Evolutionary conservation across 148 eudicot species (phyloP), one percentile per base, ranked within the genome.

Genomic region (Dianthus caryophyllus): DNA sequence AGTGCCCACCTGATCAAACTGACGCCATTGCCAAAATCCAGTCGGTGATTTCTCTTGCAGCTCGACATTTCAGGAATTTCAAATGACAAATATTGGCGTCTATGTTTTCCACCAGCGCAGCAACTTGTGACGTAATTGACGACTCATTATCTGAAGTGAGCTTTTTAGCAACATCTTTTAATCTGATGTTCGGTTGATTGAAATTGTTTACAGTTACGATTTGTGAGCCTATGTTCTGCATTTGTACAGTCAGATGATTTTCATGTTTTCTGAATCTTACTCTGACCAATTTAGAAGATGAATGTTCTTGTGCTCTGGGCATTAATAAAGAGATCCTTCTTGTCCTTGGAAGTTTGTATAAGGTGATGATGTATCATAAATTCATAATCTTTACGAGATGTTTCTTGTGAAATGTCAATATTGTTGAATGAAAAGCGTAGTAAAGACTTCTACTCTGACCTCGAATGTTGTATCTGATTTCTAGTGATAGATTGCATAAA

Each of bases 11-110:
- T 68, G 78, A 80, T 22, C 76, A 75, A 70, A 83, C 82, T 57
- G 87, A 85, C 63, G 88, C 93, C 31, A 73, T 90, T 66, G 81
- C 88, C 54, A 87, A 87, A 80, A 77, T 87, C 73, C 93, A 78
- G 65, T 85, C 96, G 31, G 81, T 84, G 22, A 80, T 90, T 44
- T 82, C 87, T 71, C 64, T 77, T 51, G 76, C 92, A 0, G 69
- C 80, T 66, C 84, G 77, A 66, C 87, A 79, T 54, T 73, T 83
- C 66, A 68, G 61, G 66, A 80, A 83, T 60, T 70, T 69, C 66
- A 81, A 65, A 20, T 87, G 82, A 89, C 48, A 24, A 41, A 44
- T 29, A 58, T 50, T 68, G 48, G 68, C 70, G 60, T n/a, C 1
- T 18, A n/a, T 39, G 61, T 18, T 25, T 4, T 38, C 29, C 65